Percentiles rank a stretch among this genome's conserved stretches.
These are phyloP conservation scores for Pachysolen tannophilus DNA, from an alignment of 805 yeast genomes.

Conservation along the genomic window DNA sequence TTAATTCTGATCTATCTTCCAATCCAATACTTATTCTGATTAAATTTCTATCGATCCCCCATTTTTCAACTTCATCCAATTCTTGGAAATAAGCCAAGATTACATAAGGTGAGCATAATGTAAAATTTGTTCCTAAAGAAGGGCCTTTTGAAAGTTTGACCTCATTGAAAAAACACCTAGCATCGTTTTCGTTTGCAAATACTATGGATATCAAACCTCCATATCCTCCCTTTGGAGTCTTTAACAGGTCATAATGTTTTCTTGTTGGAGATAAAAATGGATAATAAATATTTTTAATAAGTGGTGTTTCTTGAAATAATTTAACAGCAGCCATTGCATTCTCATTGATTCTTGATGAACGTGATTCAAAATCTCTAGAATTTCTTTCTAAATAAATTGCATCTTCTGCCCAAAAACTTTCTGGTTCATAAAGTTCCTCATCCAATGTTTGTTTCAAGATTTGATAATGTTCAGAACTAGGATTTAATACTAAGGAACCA, in stretches of 20 bases:
- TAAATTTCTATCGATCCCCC: constrained; percentile 75
- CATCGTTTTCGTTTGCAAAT: constrained; percentile 56
- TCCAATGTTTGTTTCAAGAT: constrained; percentile 42
- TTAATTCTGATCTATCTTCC: constrained; percentile 58
- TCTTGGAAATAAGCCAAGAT: constrained; percentile 80
- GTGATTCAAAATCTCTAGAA: constrained; percentile 74
- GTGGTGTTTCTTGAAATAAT: constrained; percentile 37
- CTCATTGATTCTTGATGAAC: constrained; percentile 50
- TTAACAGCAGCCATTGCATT: constrained; percentile 50
- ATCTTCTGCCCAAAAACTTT: constrained; percentile 87
- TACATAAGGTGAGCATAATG: constrained; percentile 85
- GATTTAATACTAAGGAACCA: constrained; percentile 78
- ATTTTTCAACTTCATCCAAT: constrained; percentile 66
- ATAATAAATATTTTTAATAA: constrained; percentile 61
- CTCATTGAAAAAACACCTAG: constrained; percentile 66
- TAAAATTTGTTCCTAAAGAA: constrained; percentile 82
- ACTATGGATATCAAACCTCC: constrained; percentile 80
- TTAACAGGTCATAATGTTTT: constrained; percentile 62
- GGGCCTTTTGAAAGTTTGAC: constrained; percentile 78
- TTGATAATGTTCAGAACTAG: constrained; percentile 42
- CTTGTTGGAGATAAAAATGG: constrained; percentile 54
- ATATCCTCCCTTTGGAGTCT: constrained; percentile 70
- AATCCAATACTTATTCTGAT: constrained; percentile 81
- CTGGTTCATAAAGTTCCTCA: constrained; percentile 58
- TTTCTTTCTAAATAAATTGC: constrained; percentile 88